phyloP scores from a whole-genome alignment of 2,329 filamentous ascomycete species.

The Ophiosphaerella korrae region DNA sequence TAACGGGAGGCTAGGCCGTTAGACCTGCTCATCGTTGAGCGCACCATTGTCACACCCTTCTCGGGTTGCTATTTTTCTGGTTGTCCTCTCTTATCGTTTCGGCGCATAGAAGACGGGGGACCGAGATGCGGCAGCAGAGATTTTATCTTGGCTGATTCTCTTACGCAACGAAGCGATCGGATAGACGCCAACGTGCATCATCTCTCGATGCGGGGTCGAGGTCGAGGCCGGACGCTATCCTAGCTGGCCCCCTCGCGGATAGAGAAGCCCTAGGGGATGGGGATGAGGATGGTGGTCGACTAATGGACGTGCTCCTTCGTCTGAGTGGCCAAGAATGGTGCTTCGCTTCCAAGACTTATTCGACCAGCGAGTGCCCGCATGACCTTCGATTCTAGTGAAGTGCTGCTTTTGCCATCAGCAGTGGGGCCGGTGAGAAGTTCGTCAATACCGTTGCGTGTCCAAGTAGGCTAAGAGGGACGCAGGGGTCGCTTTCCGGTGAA shows the following conservation, averaged over 20 bases:
- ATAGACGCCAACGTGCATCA: not conserved
- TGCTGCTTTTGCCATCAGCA: not conserved
- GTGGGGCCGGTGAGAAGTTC: not conserved
- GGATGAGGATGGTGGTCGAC: not conserved
- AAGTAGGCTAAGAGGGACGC: not conserved
- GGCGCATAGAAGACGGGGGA: no score
- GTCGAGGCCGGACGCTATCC: not conserved
- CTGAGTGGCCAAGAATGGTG: conserved; percentile 1
- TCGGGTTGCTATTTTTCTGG: no score
- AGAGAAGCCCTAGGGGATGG: not conserved
- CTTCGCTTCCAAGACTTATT: not conserved
- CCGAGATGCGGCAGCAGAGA: not conserved
- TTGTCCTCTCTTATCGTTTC: not conserved
- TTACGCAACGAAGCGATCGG: not conserved
- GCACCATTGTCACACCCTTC: no score
- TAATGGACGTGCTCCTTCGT: not conserved
- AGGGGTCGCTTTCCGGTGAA: conserved; percentile 4
- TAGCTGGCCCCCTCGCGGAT: not conserved
- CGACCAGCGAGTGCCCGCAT: conserved; percentile 2
- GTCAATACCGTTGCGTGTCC: not conserved
- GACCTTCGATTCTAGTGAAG: conserved; percentile 1
- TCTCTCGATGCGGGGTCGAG: not conserved
- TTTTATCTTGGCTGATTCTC: not conserved
- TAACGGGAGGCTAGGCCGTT: not conserved
- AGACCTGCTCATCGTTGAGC: no score